These are phyloP conservation scores for Didymellaceae sp. DNA, from an alignment of 2,329 filamentous ascomycete species.

Conservation along the genomic window DNA sequence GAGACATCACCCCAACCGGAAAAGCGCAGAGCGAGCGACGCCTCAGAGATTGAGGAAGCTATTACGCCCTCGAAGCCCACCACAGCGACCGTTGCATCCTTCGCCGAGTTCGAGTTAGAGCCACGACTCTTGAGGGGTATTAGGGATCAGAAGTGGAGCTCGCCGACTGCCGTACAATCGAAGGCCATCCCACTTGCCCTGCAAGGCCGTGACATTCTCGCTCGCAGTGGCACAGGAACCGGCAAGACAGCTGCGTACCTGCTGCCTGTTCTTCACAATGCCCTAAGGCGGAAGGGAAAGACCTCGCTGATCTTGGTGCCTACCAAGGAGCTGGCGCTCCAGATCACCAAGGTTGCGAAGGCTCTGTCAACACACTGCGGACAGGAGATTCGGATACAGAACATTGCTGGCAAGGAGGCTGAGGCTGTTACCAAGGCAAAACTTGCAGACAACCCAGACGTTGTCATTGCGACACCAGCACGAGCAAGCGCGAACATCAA, in stretches of 20 bases:
- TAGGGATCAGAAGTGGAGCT: constrained; percentile 80
- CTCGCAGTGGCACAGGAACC: constrained; percentile 91
- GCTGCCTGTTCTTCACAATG: constrained; percentile 83
- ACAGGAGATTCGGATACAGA: constrained; percentile 81
- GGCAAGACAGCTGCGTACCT: constrained; percentile 98
- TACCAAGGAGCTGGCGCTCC: constrained; percentile 90
- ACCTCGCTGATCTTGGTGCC: constrained; percentile 90
- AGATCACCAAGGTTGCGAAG: constrained; percentile 81
- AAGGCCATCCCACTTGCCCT: constrained; percentile 87
- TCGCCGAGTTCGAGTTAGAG: constrained; percentile 81
- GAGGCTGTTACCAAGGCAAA: constrained; percentile 87
- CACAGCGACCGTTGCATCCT: constrained; percentile 57
- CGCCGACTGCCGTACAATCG: constrained; percentile 87
- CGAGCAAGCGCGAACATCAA: constrained; percentile 80
- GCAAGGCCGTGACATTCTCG: constrained; percentile 86
- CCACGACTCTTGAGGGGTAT: constrained; percentile 84
- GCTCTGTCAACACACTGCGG: constrained; percentile 82
- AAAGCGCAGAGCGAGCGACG: constrained; percentile 31
- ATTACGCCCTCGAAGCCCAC: constrained; percentile 21
- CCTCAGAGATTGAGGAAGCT: constrained; percentile 29
- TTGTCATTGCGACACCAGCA: constrained; percentile 91
- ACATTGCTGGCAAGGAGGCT: constrained; percentile 88
- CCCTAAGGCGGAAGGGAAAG: constrained; percentile 78
- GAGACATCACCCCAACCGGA: constrained; percentile 24
- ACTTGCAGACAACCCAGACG: constrained; percentile 83